Conservation (phyloP, 2,329 filamentous ascomycete genomes). For the Beauveria sp. region DNA sequence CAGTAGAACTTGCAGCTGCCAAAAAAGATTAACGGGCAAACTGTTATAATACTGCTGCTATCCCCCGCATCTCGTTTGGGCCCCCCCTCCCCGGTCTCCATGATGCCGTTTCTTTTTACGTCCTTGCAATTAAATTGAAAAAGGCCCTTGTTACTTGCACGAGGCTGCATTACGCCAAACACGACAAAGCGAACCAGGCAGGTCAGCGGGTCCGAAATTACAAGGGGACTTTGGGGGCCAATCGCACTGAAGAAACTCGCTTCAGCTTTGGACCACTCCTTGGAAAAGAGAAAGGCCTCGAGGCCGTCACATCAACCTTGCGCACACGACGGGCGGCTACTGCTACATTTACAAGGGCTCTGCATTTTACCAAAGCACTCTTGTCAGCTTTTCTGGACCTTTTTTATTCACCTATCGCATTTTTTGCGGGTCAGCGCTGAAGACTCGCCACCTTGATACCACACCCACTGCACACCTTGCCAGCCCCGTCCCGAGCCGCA, state of each 20-base stretch:
- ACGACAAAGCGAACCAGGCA: neutral
- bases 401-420: neutral
- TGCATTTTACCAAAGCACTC: neutral
- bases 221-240: conserved; percentile 6
- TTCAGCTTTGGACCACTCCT: neutral
- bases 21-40: neutral
- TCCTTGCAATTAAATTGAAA: neutral
- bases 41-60: neutral
- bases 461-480: too few relatives aligned
- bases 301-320: neutral
- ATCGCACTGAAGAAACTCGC: neutral
- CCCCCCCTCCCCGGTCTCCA: neutral
- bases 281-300: neutral
- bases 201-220: conserved; percentile 4
- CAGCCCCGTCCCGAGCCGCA: neutral
- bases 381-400: neutral
- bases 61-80: neutral
- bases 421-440: neutral
- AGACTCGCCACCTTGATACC: neutral
- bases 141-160: neutral
- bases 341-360: neutral
- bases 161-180: neutral
- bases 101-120: neutral
- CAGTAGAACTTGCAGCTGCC: too few relatives aligned
- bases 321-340: neutral